A percentile compares a stretch with the other conserved stretches of the same genome.
Conservation (phyloP, 768 basidiomycete species). For the Leccinum rimulosum region DNA sequence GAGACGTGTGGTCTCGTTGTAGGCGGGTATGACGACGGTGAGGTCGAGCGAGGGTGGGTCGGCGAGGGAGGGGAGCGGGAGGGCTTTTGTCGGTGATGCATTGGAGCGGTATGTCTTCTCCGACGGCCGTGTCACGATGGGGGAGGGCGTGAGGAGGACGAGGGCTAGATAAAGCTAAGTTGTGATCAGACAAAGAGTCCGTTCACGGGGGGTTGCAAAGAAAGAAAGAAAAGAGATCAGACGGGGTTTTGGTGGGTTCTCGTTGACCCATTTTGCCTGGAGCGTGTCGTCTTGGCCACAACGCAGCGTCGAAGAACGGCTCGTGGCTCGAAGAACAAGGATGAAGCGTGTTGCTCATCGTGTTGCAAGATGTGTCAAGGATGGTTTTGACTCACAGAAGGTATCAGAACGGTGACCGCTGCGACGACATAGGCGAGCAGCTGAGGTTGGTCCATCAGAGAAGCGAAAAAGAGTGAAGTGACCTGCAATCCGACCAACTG, state of each 20-base stretch:
- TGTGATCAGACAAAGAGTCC: slow-evolving; percentile 10
- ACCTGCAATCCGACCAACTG: neutral
- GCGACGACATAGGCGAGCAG: slow-evolving; percentile 24
- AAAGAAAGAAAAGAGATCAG: slow-evolving; percentile 22
- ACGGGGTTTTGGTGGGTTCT: slow-evolving; percentile 33
- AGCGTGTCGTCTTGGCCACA: slow-evolving; percentile 62
- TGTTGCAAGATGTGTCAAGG: slow-evolving; percentile 1
- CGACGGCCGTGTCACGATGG: slow-evolving; percentile 57
- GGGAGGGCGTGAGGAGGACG: slow-evolving; percentile 70
- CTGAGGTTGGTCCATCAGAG: slow-evolving; percentile 24
- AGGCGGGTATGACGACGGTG: slow-evolving; percentile 85
- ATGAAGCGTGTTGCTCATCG: slow-evolving; percentile 73
- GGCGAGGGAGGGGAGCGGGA: slow-evolving; percentile 54
- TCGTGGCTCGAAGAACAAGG: slow-evolving; percentile 91
- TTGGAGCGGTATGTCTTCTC: slow-evolving; percentile 69
- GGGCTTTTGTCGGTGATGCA: slow-evolving; percentile 49
- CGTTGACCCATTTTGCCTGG: slow-evolving; percentile 42
- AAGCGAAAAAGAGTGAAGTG: too few relatives aligned
- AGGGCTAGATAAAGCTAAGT: slow-evolving; percentile 67
- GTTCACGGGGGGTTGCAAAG: too few relatives aligned
- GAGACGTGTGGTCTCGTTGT: slow-evolving; percentile 85
- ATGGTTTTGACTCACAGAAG: slow-evolving; percentile 27
- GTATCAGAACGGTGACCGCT: slow-evolving; percentile 20
- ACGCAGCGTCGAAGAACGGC: slow-evolving; percentile 52
- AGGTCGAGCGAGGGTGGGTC: slow-evolving; percentile 64